phyloP scores from a whole-genome alignment of 176 grass and related monocot species.

The Echinochloa phyllopogon region DNA sequence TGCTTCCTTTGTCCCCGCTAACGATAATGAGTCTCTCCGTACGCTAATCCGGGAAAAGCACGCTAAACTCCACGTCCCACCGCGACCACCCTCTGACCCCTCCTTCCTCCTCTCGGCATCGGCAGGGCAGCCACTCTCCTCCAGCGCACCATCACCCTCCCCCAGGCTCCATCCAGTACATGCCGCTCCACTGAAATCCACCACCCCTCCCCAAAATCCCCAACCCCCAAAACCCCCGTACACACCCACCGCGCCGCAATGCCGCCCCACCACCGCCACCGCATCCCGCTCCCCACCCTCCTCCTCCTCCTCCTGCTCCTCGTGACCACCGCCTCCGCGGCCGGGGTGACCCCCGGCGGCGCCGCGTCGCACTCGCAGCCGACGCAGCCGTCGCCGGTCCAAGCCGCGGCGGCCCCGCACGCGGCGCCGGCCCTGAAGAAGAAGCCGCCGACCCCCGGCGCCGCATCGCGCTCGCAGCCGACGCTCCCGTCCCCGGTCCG shows the following conservation, averaged over 20 bases:
- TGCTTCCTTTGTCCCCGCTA: slow-evolving; percentile 15
- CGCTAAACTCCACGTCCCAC: slow-evolving; percentile 38
- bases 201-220: slow-evolving; percentile 25
- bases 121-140: neutral
- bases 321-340: neutral
- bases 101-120: neutral
- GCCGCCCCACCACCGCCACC: slow-evolving; percentile 33
- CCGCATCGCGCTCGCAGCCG: slow-evolving; percentile 30
- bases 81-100: slow-evolving; percentile 36
- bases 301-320: slow-evolving; percentile 6
- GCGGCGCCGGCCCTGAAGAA: neutral
- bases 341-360: neutral
- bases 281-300: slow-evolving; percentile 2
- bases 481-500: neutral
- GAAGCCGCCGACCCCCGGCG: neutral
- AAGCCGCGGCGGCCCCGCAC: slow-evolving; percentile 23
- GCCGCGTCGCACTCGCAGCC: slow-evolving; percentile 38
- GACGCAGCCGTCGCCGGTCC: slow-evolving; percentile 11
- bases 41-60: neutral
- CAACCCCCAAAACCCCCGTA: slow-evolving; percentile 28
- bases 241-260: neutral
- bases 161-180: neutral
- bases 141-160: neutral
- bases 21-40: neutral
- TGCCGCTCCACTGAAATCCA: slow-evolving; percentile 48